Evolutionary conservation across 345 rosid genomes (phyloP), one percentile per base, ranked within the genome.

Genomic region (Bruguiera sexangula): DNA sequence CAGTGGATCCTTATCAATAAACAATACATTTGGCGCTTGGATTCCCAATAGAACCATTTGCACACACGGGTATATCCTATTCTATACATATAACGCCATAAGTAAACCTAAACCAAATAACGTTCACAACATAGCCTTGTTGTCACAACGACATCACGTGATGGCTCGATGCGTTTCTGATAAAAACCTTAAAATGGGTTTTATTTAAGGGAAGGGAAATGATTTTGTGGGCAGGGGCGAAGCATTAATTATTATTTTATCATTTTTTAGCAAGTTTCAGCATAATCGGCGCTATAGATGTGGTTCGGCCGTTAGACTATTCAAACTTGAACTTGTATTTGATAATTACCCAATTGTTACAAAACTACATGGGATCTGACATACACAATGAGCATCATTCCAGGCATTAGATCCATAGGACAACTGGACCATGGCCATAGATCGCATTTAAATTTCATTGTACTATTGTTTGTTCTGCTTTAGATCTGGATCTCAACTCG

Each of bases 401-500:
- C 50, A 43, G 19, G 4, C 3, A 43, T 43, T 15, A 43, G 50
- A 43, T 43, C 50, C 50, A 15, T 3, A 43, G 50, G 50, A 43
- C 50, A 43, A 43, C 5, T 3, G 50, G 50, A 43, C 18, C 50
- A 3, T 13, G 50, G 50, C 18, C 19, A 43, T 43, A 11, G 50
- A 3, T 43, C 3, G 50, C 62, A 27, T 51, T 34, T 24, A 9
- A 58, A 58, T 18, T 30, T 30, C 31, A 43, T 56, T 32, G 26
- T 30, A 15, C 62, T 36, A 1, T 11, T 54, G 29, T 34, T 51
- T 31, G 11, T 21, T 26, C 43, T 31, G n/a, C 60, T 68, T 61
- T 43, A 66, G 80, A 76, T 73, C 78, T 79, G 62, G 53, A 71
- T 74, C 66, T 72, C 32, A 52, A 36, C 11, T 63, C 32, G 22